These are phyloP conservation scores for Kurtzmaniella quercitrusa DNA, from an alignment of 1,139 yeast species.

Conservation along the genomic window DNA sequence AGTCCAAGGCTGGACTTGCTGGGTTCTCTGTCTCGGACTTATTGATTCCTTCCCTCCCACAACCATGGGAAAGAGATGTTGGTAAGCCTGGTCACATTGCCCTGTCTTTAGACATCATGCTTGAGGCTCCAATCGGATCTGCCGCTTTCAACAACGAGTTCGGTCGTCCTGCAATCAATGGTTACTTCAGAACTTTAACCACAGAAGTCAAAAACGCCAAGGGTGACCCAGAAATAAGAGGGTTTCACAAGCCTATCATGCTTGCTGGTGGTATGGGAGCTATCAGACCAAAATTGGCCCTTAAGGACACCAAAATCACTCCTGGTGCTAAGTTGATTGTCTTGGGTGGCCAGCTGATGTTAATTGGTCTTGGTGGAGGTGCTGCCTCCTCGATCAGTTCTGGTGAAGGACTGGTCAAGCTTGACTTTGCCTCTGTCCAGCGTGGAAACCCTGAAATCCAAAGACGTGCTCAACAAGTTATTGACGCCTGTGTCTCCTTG, in stretches of 20 bases:
- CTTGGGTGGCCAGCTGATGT: slow-evolving; percentile 98
- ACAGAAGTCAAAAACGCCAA: slow-evolving; percentile 63
- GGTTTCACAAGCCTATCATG: slow-evolving; percentile 99
- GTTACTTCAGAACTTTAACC: slow-evolving; percentile 94
- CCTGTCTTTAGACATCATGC: slow-evolving; percentile 88
- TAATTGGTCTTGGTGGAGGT: slow-evolving; percentile 99
- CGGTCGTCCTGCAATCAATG: slow-evolving; percentile 96
- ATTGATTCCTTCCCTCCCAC: slow-evolving; percentile 75
- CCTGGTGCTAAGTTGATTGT: slow-evolving; percentile 93
- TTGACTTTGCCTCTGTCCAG: slow-evolving; percentile 98
- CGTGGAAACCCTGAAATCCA: slow-evolving; percentile 99
- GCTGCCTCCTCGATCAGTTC: slow-evolving; percentile 96
- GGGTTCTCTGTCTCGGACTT: slow-evolving; percentile 93
- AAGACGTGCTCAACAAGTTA: slow-evolving; percentile 97
- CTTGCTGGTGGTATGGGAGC: slow-evolving; percentile 99
- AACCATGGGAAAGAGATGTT: slow-evolving; percentile 89
- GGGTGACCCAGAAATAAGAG: slow-evolving; percentile 75
- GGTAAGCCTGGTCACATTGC: slow-evolving; percentile 96
- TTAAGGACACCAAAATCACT: slow-evolving; percentile 82
- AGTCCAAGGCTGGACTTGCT: slow-evolving; percentile 91
- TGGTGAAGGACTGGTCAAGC: slow-evolving; percentile 93
- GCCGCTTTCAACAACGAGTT: slow-evolving; percentile 99
- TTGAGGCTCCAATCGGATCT: slow-evolving; percentile 95
- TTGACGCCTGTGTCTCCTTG: slow-evolving; percentile 85
- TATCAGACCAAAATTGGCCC: slow-evolving; percentile 86